Percentiles rank a stretch among this genome's conserved stretches.
These are phyloP conservation scores for Tuber borchii DNA, from an alignment of 495 filamentous ascomycete genomes.

Conservation along the genomic window DNA sequence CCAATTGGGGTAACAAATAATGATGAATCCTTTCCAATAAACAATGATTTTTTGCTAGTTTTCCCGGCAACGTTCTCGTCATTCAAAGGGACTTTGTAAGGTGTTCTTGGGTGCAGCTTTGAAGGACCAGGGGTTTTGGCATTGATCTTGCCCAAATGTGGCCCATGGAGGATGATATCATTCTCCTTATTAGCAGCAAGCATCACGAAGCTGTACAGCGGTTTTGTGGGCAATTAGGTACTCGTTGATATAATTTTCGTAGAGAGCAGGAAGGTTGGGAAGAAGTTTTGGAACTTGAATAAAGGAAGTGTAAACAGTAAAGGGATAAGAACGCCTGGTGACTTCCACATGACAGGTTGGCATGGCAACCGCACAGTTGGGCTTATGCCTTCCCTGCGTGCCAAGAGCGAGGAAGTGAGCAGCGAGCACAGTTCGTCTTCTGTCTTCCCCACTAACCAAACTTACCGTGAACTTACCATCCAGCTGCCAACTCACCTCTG, in stretches of 20 bases:
- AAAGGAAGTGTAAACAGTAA: neutral
- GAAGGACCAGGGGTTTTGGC: slow-evolving; percentile 68
- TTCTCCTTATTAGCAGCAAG: slow-evolving; percentile 89
- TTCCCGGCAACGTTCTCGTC: slow-evolving; percentile 73
- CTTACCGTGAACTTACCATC: neutral
- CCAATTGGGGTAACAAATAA: slow-evolving; percentile 78
- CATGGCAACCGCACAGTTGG: neutral
- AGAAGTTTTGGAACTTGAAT: neutral
- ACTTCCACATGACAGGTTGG: neutral
- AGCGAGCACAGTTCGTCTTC: neutral
- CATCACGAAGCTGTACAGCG: slow-evolving; percentile 42
- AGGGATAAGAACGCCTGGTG: neutral
- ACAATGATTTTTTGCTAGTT: slow-evolving; percentile 58
- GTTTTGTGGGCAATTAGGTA: slow-evolving; percentile 2
- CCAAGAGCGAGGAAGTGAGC: neutral
- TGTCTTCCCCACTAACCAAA: neutral
- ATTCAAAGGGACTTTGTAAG: slow-evolving; percentile 72
- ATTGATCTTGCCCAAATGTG: slow-evolving; percentile 60
- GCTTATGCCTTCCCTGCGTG: neutral
- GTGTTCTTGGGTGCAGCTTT: slow-evolving; percentile 70
- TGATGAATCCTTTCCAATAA: slow-evolving; percentile 56
- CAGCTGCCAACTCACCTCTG: slow-evolving; percentile 2
- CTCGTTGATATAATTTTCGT: neutral
- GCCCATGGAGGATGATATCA: slow-evolving; percentile 58
- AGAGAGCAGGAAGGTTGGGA: neutral